Evolutionary conservation across 306 rosid genomes (phyloP), one percentile per base, ranked within the genome.

Genomic region (Cucurbita moschata): DNA sequence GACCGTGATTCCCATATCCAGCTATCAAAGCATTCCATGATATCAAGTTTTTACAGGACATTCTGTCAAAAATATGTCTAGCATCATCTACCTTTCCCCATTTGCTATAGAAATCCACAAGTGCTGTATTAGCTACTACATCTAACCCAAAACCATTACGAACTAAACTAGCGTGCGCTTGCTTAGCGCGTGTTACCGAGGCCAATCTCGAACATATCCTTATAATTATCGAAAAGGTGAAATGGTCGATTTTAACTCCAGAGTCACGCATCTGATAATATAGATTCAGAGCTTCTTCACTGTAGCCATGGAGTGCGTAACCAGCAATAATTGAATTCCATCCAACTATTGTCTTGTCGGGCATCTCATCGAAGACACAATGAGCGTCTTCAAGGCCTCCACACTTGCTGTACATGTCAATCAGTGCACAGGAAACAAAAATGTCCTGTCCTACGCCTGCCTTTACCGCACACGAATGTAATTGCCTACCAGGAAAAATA

Each of bases 21-120:
- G 80, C 88, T 72, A 92, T 90, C 83, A 92, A 77, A 59, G 98
- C 91, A 80, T 90, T 92, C 98, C 98, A 90, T 63, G 91, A 85
- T 82, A 88, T 77, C 15, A 90, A 66, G 67, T 90, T 90, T 87
- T 87, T 92, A 79, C 38, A 35, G 14, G 82, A 86, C 90, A 90
- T 90, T 79, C 79, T 79, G 70, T 92, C 87, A 49, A 92, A 92
- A 77, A 92, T 90, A 84, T 81, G 85, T 0, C 77, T 86, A 11
- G 98, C 98, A 68, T 90, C 96, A 79, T 87, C 86, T 78, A 88
- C 79, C 72, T 89, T 88, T 16, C 96, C 98, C 98, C 96, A 90
- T 83, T 92, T 92, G 87, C 98, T 79, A 71, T 92, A 92, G 81
- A 92, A 90, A 79, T 92, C 96, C 63, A 90, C 91, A 7, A 92